Evolutionary conservation across 2,329 filamentous ascomycete species (phyloP), one percentile per base, ranked within the genome.

Genomic region (Aspergillus aculeatus): DNA sequence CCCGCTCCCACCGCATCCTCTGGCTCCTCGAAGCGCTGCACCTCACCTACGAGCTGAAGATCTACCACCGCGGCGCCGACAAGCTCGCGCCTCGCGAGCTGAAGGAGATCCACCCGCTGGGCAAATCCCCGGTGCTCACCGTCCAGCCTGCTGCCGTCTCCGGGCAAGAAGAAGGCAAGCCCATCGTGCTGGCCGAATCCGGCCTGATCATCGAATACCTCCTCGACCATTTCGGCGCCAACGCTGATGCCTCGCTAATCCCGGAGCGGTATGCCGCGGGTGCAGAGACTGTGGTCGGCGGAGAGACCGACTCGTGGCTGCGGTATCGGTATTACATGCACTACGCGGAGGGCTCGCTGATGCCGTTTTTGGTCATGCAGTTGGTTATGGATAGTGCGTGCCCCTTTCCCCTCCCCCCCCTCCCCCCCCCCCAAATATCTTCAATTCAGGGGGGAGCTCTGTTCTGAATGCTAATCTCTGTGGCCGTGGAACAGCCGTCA

Each of bases 11-110:
- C 74, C 87, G 91, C 63, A 89, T 94, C 59, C 80, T 95, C 47
- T 96, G 91, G 90, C 86, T 96, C 7, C 84, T 96, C 47, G 90
- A 95, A 73, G 91, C 94, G 75, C 86, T 95, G 63, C 83, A 89
- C 47, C 75, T 96, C 32, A 83, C 88, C 23, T 96, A 96, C 77
- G 86, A 93, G 62, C 78, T 97, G 59, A 86, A 94, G 70, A 83
- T 89, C 56, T 95, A 89, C 82, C 91, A 91, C 74, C 88, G 93
- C 41, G 73, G 74, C 44, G 69, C 76, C 59, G 84, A 88, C 57
- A 83, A 80, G 66, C 80, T 90, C n/a, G 93, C 93, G 1, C 91
- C 91, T 3, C 80, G 86, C 0, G 89, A 90, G 69, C 83, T 97
- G 50, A 88, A 89, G 70, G 82, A 91, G 64, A 78, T 96, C 41